phyloP scores from a whole-genome alignment of 2,329 filamentous ascomycete species.

The Trichothecium roseum region DNA sequence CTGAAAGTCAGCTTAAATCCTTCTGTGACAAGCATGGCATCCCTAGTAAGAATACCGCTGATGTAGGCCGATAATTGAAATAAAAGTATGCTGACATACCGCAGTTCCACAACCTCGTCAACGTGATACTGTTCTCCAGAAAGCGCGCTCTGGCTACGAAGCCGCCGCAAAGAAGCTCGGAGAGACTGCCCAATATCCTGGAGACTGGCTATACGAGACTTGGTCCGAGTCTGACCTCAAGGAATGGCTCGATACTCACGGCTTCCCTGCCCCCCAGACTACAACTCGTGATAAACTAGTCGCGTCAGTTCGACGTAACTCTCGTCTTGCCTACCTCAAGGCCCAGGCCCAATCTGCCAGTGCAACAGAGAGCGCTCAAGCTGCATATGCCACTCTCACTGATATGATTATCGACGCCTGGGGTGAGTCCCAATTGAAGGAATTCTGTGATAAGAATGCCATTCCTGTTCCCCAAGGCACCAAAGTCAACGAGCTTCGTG shows the following conservation, averaged over 20 bases:
- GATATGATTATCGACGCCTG: conserved; percentile 82
- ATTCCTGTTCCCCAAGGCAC: conserved; percentile 84
- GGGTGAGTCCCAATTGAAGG: conserved; percentile 82
- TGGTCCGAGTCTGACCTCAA: conserved; percentile 95
- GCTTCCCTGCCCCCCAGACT: conserved; percentile 77
- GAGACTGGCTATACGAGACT: conserved; percentile 83
- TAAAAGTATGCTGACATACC: conserved; percentile 1
- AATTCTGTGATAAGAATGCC: conserved; percentile 83
- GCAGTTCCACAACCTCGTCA: conserved; percentile 73
- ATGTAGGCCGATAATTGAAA: no score
- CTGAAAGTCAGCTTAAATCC: conserved; percentile 83
- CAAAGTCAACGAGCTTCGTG: conserved; percentile 79
- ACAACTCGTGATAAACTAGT: conserved; percentile 78
- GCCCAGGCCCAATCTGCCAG: conserved; percentile 49
- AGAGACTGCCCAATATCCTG: conserved; percentile 77
- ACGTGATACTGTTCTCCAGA: conserved; percentile 70
- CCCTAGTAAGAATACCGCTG: conserved; percentile 37
- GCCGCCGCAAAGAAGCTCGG: conserved; percentile 60
- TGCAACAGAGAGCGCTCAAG: conserved; percentile 53
- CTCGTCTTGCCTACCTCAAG: conserved; percentile 65
- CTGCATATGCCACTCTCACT: conserved; percentile 63
- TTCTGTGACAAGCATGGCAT: conserved; percentile 86
- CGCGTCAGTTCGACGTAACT: conserved; percentile 82
- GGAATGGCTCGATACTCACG: conserved; percentile 82
- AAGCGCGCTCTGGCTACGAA: conserved; percentile 75